Percentiles rank a stretch among this genome's conserved stretches.
Conservation (phyloP, 2,329 filamentous ascomycete species). For the Xylaria hypoxylon region DNA sequence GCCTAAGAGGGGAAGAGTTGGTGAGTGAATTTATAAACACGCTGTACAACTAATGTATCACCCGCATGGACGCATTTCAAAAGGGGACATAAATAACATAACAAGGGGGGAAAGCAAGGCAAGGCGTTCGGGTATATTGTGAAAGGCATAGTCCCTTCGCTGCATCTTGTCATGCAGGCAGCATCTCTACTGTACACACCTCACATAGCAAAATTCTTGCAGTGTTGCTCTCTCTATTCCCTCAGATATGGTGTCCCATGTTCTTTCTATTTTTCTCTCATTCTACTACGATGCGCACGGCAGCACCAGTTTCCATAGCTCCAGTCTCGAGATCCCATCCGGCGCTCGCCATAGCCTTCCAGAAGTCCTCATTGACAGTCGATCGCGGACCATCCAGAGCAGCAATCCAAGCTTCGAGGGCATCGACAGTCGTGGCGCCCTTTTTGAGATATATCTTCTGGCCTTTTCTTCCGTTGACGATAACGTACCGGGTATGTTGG, state of each 20-base stretch:
- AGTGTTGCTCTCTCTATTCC: conserved; percentile 28
- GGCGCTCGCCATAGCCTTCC: conserved; percentile 54
- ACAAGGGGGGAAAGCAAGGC: conserved; percentile 26
- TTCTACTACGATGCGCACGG: conserved; percentile 55
- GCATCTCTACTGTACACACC: conserved; percentile 36
- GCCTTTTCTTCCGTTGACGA: conserved; percentile 64
- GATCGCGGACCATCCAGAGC: conserved; percentile 50
- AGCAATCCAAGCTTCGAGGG: conserved; percentile 54
- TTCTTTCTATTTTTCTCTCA: conserved; percentile 44
- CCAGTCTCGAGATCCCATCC: conserved; percentile 76
- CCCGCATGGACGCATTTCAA: conserved; percentile 10
- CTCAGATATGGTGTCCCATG: conserved; percentile 31
- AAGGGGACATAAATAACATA: conserved; percentile 7
- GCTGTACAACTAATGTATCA: conserved; percentile 41
- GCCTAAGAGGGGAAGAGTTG: background rate
- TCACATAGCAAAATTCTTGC: conserved; percentile 21
- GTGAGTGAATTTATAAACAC: conserved; percentile 36
- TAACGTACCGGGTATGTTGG: conserved; percentile 66
- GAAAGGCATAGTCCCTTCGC: conserved; percentile 27
- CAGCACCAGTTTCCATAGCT: conserved; percentile 74
- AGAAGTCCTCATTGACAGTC: conserved; percentile 57
- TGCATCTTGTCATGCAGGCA: conserved; percentile 23
- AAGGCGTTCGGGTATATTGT: conserved; percentile 41
- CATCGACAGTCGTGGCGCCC: conserved; percentile 56
- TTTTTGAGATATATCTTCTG: conserved; percentile 74